phyloP scores from a whole-genome alignment of 805 yeast species.

The Spathaspora arborariae region DNA sequence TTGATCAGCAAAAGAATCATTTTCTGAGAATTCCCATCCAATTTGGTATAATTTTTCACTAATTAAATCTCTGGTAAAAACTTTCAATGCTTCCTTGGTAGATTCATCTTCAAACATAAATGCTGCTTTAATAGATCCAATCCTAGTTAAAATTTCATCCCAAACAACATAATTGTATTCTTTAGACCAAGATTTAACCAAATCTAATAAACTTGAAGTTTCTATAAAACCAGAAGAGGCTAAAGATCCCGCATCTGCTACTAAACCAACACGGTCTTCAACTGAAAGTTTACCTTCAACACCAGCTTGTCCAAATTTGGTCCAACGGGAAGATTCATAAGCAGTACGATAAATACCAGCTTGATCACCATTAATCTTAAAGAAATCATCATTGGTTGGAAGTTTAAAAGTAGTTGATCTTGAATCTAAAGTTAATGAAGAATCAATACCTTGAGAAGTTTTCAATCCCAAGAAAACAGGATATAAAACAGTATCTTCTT shows the following conservation, averaged over 20 bases:
- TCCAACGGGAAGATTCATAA: slow-evolving; percentile 66
- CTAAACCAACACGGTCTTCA: slow-evolving; percentile 75
- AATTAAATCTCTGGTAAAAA: slow-evolving; percentile 54
- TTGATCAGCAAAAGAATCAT: slow-evolving; percentile 58
- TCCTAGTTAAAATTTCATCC: slow-evolving; percentile 53
- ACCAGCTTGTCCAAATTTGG: slow-evolving; percentile 60
- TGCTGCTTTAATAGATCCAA: slow-evolving; percentile 47
- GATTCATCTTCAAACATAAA: slow-evolving; percentile 52
- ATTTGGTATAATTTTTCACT: slow-evolving; percentile 48
- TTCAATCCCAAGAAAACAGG: slow-evolving; percentile 69
- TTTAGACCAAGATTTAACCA: slow-evolving; percentile 56
- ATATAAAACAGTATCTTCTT: slow-evolving; percentile 65
- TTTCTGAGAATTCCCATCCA: slow-evolving; percentile 61
- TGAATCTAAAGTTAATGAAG: slow-evolving; percentile 49
- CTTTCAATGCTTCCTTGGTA: slow-evolving; percentile 45
- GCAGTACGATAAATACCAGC: slow-evolving; percentile 74
- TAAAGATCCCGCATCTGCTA: slow-evolving; percentile 74
- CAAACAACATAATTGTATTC: slow-evolving; percentile 66
- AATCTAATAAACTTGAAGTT: slow-evolving; percentile 55
- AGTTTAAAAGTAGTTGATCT: slow-evolving; percentile 42
- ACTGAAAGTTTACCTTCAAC: slow-evolving; percentile 57
- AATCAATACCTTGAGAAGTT: slow-evolving; percentile 57
- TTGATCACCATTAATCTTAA: slow-evolving; percentile 70
- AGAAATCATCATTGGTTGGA: slow-evolving; percentile 41
- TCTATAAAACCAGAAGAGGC: slow-evolving; percentile 68